Percentiles rank a stretch among this genome's conserved stretches.
These are phyloP conservation scores for Aspergillus sclerotioniger DNA, from an alignment of 495 filamentous ascomycete species.

Conservation along the genomic window DNA sequence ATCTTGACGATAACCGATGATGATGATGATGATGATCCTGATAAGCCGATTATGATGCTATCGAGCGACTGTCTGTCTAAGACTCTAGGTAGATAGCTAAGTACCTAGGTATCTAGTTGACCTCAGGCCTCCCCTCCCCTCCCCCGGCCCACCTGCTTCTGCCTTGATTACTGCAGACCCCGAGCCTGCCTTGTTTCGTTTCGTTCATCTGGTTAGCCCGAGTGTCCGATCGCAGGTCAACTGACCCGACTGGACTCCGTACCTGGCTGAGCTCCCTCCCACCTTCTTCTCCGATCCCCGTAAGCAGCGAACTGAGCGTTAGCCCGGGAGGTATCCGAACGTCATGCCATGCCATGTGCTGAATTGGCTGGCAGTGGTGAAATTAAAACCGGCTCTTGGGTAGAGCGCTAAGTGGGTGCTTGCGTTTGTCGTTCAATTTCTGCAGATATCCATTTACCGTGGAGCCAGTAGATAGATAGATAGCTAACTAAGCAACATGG, in stretches of 20 bases:
- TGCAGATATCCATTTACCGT: not conserved
- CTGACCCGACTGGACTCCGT: constrained; percentile 11
- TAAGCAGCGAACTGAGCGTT: not conserved
- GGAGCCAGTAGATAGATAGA: not conserved
- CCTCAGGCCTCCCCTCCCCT: not conserved
- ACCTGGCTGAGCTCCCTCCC: not conserved
- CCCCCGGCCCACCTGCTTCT: not conserved
- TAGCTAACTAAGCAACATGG: too few species aligned
- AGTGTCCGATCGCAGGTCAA: constrained; percentile 25
- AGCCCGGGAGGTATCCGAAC: not conserved
- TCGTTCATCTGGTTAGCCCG: constrained; percentile 3
- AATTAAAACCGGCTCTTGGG: not conserved
- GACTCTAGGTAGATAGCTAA: not conserved
- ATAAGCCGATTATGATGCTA: too few species aligned
- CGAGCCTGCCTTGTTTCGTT: not conserved
- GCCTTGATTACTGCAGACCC: not conserved
- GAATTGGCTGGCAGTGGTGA: not conserved
- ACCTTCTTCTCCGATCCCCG: too few species aligned
- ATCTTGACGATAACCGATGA: too few species aligned
- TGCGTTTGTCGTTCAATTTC: not conserved
- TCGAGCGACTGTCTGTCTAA: not conserved
- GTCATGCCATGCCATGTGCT: constrained; percentile 7
- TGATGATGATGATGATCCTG: too few species aligned
- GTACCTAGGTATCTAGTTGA: too few species aligned
- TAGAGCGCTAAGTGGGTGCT: not conserved